Conservation (phyloP, 176 grass and related monocot species). For the Alloteropsis semialata region DNA sequence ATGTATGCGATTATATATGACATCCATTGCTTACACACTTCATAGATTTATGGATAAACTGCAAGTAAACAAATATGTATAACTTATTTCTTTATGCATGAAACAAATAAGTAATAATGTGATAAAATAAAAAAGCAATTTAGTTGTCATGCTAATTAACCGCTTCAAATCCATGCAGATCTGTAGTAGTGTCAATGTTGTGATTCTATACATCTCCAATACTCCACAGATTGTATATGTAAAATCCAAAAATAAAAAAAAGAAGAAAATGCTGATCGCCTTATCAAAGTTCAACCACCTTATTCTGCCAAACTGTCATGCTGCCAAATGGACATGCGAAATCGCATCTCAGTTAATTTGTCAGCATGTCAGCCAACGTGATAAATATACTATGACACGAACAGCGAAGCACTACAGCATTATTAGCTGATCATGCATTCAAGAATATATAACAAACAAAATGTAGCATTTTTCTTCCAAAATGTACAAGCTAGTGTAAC, state of each 20-base stretch:
- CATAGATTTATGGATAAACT: too few species aligned
- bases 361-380: background rate
- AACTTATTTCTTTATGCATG: too few species aligned
- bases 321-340: background rate
- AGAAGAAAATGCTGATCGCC: background rate
- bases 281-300: background rate
- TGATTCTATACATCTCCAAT: too few species aligned
- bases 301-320: background rate
- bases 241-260: background rate
- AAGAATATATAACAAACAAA: background rate
- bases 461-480: background rate
- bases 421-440: background rate
- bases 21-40: too few species aligned
- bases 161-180: background rate
- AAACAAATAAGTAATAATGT: background rate
- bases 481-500: background rate
- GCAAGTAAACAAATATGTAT: too few species aligned
- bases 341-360: conserved; percentile 1
- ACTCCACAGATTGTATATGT: background rate
- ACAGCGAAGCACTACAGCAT: background rate
- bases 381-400: background rate
- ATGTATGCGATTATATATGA: too few species aligned
- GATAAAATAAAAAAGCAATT: background rate
- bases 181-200: too few species aligned
- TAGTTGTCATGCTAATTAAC: background rate